Evolutionary conservation across 2,329 filamentous ascomycete genomes (phyloP), one percentile per base, ranked within the genome.

Genomic region (Talaromyces marneffei): DNA sequence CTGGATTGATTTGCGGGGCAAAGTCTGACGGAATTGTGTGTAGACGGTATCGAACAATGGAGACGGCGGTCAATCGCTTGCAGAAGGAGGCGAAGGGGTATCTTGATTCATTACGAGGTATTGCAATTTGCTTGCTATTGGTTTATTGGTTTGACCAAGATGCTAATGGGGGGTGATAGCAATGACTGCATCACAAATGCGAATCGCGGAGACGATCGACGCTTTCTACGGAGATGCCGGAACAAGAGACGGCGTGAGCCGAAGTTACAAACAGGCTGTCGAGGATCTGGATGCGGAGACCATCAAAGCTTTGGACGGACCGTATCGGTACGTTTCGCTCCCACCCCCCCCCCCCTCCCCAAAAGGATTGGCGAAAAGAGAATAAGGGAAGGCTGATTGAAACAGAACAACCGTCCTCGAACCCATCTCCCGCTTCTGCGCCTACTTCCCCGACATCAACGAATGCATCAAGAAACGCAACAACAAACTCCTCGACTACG

Each of bases 11-110:
- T 57, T 31, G 23, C 29, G 40, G 33, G 25, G 20, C 18, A 25
- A 20, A 42, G 54, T 59, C 57, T 59, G 27, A 65, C 66, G 58
- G 65, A 18, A 14, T 31, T 27, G 29, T 70, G 60, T 93, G 74
- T 71, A 93, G 93, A 75, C 92, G 94, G 67, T 99, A 96, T 81
- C 89, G 91, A 68, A 97, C 93, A 3, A 97, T 99, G 91, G 94
- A 99, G 77, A 87, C 92, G 5, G 94, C 95, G 16, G 91, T 93
- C 31, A 86, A 91, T 70, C 88, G 93, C 68, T 80, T 99, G 71
- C 94, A 97, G 74, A 97, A 97, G 76, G 94, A 99, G 79, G 92
- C 95, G 55, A 97, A 97, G 78, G 95, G 95, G 60, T 99, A 99
- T 74, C 82, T 99, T 59, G 95, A 99, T 79, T 96, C 92, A 18